Conservation (phyloP, 352 stramenopile species). For the Pilasporangium apinafurcum region DNA sequence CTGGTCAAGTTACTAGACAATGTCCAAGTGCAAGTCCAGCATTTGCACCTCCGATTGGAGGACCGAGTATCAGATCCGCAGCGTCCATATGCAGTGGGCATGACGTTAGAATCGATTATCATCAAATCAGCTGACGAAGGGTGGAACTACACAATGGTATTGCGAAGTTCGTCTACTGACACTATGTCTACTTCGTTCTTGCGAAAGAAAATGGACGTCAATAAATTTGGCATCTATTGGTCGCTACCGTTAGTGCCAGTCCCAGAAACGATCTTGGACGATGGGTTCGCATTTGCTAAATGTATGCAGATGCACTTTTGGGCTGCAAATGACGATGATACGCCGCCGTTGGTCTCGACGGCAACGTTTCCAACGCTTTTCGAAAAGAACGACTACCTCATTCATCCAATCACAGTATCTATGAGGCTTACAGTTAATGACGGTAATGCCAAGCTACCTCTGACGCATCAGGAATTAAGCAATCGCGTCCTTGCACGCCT, state of each 20-base stretch:
- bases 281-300: constrained; percentile 50
- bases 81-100: constrained; percentile 48
- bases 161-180: constrained; percentile 21
- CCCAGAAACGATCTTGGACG: constrained; percentile 30
- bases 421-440: constrained; percentile 83
- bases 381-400: constrained; percentile 47
- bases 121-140: constrained; percentile 75
- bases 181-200: constrained; percentile 29
- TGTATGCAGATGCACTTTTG: constrained; percentile 69
- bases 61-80: constrained; percentile 43
- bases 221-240: constrained; percentile 79
- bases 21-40: constrained; percentile 74
- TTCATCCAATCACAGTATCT: constrained; percentile 65
- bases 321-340: constrained; percentile 5
- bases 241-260: constrained; percentile 45
- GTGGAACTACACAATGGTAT: constrained; percentile 83
- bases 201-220: constrained; percentile 79
- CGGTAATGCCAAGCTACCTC: constrained; percentile 64
- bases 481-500: constrained; percentile 62
- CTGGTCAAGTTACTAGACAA: constrained; percentile 81
- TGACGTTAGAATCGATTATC: constrained; percentile 76
- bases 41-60: constrained; percentile 69
- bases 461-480: constrained; percentile 74
- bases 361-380: constrained; percentile 25
- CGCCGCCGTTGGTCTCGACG: constrained; percentile 9